Percentiles rank a stretch among this genome's conserved stretches.
Evolutionary conservation across 306 rosid species (phyloP).

Genomic region (Alnus rubra): DNA sequence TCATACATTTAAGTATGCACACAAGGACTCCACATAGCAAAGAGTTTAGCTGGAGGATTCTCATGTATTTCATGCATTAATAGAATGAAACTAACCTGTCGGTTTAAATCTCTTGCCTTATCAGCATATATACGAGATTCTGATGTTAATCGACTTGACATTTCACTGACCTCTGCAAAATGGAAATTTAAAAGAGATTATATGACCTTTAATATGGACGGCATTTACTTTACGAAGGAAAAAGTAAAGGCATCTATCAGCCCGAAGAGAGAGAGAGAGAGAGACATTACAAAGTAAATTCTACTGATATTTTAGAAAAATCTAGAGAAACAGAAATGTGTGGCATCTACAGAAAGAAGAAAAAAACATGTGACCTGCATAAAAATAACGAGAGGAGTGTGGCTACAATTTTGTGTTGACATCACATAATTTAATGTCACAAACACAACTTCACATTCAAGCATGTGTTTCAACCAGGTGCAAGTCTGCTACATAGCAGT

Average conservation of each 20-base stretch:
- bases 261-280: not conserved
- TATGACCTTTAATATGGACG: conserved; percentile 16
- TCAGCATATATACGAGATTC: conserved; percentile 95
- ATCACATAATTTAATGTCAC: not conserved
- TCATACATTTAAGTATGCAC: conserved; percentile 7
- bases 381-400: not conserved
- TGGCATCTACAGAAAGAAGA: not conserved
- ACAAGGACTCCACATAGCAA: not conserved
- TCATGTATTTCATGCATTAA: conserved; percentile 14
- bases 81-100: conserved; percentile 70
- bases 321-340: not conserved
- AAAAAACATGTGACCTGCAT: not conserved
- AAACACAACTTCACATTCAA: not conserved
- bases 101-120: conserved; percentile 87
- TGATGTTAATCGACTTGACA: conserved; percentile 91
- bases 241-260: conserved; percentile 4
- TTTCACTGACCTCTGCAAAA: conserved; percentile 95
- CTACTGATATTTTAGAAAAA: not conserved
- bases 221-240: conserved; percentile 1
- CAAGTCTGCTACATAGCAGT: not conserved
- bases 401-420: not conserved
- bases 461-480: not conserved
- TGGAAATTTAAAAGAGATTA: conserved; percentile 28
- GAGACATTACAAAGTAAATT: not conserved
- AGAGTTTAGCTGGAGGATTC: not conserved